These are phyloP conservation scores for Rosa hybrid DNA, from an alignment of 331 rosid genomes.

Conservation along the genomic window DNA sequence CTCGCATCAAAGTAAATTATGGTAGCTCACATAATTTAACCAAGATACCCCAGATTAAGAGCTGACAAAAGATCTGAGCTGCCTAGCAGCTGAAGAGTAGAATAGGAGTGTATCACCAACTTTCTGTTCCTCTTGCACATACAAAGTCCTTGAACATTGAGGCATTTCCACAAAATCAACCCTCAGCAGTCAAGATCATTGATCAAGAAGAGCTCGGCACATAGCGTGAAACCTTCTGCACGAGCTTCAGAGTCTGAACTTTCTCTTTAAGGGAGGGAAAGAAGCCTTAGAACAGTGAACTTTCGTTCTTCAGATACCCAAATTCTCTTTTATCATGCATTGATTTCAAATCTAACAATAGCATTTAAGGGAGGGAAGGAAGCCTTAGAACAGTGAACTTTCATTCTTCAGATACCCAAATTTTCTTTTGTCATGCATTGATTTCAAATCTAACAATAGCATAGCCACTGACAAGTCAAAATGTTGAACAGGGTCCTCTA, in stretches of 20 bases:
- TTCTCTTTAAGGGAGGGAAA: background rate
- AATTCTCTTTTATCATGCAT: background rate
- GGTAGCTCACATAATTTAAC: background rate
- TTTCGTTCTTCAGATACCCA: background rate
- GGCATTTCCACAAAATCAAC: background rate
- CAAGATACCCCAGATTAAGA: background rate
- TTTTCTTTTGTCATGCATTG: background rate
- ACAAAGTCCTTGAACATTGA: background rate
- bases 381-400: too few relatives aligned
- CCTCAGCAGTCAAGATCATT: background rate
- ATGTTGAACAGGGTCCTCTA: constrained; percentile 30
- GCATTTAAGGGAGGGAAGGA: background rate
- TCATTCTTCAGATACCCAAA: background rate
- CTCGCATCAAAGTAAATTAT: background rate
- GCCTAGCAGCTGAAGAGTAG: background rate
- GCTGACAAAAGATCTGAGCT: background rate
- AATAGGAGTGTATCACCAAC: background rate
- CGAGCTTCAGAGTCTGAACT: background rate
- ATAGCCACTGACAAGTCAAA: background rate
- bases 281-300: background rate
- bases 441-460: background rate
- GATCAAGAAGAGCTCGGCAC: background rate
- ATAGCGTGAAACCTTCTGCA: background rate
- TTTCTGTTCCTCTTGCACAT: background rate
- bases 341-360: background rate